Evolutionary conservation across 2,329 filamentous ascomycete species (phyloP).

Genomic region (Colletotrichum costaricense): DNA sequence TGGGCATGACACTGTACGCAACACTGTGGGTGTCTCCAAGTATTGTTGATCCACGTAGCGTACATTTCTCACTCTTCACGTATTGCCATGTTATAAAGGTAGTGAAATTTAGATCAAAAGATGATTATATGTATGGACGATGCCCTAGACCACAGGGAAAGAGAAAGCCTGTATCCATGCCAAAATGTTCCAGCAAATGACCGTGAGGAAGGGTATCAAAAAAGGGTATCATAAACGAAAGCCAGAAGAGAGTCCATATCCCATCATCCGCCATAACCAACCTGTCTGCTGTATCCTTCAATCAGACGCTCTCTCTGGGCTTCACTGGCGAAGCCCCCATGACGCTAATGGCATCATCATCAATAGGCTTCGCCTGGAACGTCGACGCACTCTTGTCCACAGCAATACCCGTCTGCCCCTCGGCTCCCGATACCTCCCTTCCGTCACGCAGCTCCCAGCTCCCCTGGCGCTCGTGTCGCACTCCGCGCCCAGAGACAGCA

Average conservation of each 20-base stretch:
- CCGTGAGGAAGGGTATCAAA: conserved; percentile 2
- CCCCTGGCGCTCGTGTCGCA: conserved; percentile 56
- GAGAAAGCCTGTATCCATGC: not conserved
- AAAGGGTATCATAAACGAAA: conserved; percentile 36
- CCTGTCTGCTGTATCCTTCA: not conserved
- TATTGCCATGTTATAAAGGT: too few relatives aligned
- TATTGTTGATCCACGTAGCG: too few relatives aligned
- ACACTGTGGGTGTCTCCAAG: too few relatives aligned
- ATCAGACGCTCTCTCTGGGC: conserved; percentile 52
- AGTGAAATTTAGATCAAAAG: too few relatives aligned
- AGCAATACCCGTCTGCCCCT: conserved; percentile 36
- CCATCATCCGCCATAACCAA: not conserved
- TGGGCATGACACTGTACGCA: too few relatives aligned
- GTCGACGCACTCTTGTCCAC: conserved; percentile 40
- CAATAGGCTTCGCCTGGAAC: conserved; percentile 37
- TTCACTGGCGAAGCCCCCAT: conserved; percentile 50
- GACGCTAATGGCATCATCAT: conserved; percentile 46
- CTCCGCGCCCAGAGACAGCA: conserved; percentile 45
- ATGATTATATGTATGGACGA: not conserved
- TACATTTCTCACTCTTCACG: too few relatives aligned
- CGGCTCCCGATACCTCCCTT: conserved; percentile 19
- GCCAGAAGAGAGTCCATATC: conserved; percentile 7
- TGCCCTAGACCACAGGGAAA: not conserved
- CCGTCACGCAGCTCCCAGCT: conserved; percentile 60
- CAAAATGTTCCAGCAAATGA: not conserved